Evolutionary conservation across 352 stramenopile genomes (phyloP).

Genomic region (Aphanomyces euteiches): DNA sequence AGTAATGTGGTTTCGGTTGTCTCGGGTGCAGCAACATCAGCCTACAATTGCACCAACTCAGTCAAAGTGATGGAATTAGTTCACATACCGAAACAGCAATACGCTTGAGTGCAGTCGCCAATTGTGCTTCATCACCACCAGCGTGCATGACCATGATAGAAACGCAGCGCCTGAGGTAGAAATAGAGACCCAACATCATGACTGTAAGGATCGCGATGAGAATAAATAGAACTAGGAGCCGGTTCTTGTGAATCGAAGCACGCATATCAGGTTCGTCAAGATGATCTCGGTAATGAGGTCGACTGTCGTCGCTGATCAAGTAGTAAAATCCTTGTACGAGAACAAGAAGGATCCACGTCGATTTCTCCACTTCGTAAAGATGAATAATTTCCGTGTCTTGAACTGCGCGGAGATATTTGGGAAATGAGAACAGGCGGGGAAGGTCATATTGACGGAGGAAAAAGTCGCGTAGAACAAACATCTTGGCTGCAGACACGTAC

Average conservation of each 20-base stretch:
- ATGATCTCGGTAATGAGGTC: neutral
- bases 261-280: neutral
- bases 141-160: constrained; percentile 20
- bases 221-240: constrained; percentile 27
- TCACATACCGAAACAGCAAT: neutral
- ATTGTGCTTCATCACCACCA: constrained; percentile 20
- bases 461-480: constrained; percentile 15
- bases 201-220: constrained; percentile 10
- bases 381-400: constrained; percentile 29
- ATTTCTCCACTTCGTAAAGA: constrained; percentile 19
- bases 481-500: constrained; percentile 13
- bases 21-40: neutral
- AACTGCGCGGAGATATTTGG: constrained; percentile 22
- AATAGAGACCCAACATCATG: constrained; percentile 9
- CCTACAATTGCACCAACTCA: neutral
- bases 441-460: constrained; percentile 15
- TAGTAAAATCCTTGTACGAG: constrained; percentile 8
- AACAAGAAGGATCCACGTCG: constrained; percentile 20
- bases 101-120: constrained; percentile 16
- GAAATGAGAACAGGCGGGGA: constrained; percentile 21
- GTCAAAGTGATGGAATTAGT: neutral
- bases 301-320: neutral
- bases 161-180: constrained; percentile 21
- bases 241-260: constrained; percentile 8
- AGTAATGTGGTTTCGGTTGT: constrained; percentile 8